These are phyloP conservation scores for Colletotrichum echinochloae DNA, from an alignment of 2,329 filamentous ascomycete species.

Conservation along the genomic window DNA sequence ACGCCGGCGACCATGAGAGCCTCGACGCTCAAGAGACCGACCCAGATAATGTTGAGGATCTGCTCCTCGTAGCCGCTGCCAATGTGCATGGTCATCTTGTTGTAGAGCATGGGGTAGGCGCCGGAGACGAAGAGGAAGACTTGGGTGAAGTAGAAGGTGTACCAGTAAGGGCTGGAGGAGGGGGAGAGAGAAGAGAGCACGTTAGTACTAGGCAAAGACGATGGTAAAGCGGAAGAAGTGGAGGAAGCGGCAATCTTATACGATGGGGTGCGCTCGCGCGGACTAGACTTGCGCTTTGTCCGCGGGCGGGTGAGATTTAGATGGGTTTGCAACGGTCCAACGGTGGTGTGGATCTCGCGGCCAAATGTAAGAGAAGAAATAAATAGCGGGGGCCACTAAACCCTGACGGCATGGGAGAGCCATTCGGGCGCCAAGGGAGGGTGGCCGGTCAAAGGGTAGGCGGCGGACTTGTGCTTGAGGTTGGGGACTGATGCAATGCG, in stretches of 20 bases:
- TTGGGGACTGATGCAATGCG: constrained; percentile 16
- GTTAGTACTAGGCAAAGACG: constrained; percentile 9
- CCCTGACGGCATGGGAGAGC: constrained; percentile 32
- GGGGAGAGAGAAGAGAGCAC: background rate
- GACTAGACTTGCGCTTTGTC: constrained; percentile 4
- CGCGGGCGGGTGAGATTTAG: background rate
- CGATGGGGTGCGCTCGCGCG: background rate
- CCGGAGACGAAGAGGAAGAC: constrained; percentile 40
- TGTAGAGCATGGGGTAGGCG: constrained; percentile 45
- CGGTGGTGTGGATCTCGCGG: background rate
- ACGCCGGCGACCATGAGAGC: constrained; percentile 58
- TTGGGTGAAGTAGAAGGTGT: constrained; percentile 43
- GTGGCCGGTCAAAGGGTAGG: constrained; percentile 6
- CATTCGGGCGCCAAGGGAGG: constrained; percentile 24
- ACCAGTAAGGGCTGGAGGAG: constrained; percentile 41
- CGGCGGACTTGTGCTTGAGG: constrained; percentile 22
- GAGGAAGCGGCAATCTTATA: constrained; percentile 10
- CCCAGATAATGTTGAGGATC: constrained; percentile 61
- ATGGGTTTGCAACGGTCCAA: constrained; percentile 1
- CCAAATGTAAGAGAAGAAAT: constrained; percentile 26
- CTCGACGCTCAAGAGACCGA: constrained; percentile 60
- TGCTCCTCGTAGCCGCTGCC: constrained; percentile 51
- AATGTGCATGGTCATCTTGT: constrained; percentile 46
- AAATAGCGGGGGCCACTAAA: constrained; percentile 31
- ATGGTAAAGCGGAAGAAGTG: background rate